Conservation (phyloP, 805 yeast species). For the Lipomyces chichibuensis region DNA sequence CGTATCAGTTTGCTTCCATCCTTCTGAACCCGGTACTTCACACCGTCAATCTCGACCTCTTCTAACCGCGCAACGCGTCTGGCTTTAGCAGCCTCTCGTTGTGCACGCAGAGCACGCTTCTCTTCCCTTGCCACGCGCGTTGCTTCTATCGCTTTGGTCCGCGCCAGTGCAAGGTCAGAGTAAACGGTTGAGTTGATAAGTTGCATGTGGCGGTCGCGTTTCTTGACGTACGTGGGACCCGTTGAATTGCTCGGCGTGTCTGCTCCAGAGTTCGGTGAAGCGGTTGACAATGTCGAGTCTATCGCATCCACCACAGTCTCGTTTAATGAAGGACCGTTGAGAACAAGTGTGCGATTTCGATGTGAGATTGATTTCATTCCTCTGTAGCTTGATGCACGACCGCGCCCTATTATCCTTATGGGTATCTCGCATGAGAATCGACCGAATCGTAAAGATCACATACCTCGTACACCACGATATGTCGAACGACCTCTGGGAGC, state of each 20-base stretch:
- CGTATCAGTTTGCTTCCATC: constrained; percentile 39
- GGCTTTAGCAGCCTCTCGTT: constrained; percentile 36
- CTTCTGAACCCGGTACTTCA: constrained; percentile 34
- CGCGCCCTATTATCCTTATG: constrained; percentile 18
- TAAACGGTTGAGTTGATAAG: constrained; percentile 34
- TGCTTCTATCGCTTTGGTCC: constrained; percentile 34
- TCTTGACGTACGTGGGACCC: constrained; percentile 22
- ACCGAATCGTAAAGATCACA: neutral
- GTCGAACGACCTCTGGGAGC: neutral
- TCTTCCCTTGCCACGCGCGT: constrained; percentile 33
- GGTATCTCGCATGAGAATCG: neutral
- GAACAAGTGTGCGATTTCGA: constrained; percentile 34
- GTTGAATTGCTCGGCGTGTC: neutral
- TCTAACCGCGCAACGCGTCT: constrained; percentile 15
- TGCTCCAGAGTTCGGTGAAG: constrained; percentile 1
- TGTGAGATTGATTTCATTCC: constrained; percentile 25
- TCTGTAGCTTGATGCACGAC: constrained; percentile 20
- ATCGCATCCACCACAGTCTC: neutral
- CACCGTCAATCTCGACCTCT: constrained; percentile 37
- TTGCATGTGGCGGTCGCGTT: constrained; percentile 37
- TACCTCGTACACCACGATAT: constrained; percentile 1
- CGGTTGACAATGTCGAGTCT: neutral
- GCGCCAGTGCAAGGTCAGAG: constrained; percentile 31
- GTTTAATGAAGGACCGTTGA: constrained; percentile 8
- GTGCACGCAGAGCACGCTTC: constrained; percentile 25